phyloP scores from a whole-genome alignment of 202 grass and related monocot species.

The Cymbopogon flexuosus region DNA sequence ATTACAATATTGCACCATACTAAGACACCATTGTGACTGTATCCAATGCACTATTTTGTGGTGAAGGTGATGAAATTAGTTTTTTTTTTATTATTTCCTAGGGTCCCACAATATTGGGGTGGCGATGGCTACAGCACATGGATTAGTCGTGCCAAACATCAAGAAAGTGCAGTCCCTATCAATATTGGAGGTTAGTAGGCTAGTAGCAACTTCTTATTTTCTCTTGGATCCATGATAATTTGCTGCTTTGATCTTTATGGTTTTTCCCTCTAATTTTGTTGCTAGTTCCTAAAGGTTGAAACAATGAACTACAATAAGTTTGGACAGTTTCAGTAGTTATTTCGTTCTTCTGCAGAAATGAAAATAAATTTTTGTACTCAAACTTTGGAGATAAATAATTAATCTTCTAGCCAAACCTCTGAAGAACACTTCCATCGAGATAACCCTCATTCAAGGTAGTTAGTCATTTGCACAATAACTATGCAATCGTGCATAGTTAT shows the following conservation, averaged over 20 bases:
- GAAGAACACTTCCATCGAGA: neutral
- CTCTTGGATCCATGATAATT: constrained; percentile 11
- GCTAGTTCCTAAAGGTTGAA: neutral
- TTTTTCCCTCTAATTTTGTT: constrained; percentile 1
- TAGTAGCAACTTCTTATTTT: constrained; percentile 5
- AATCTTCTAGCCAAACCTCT: neutral
- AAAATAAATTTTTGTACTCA: neutral
- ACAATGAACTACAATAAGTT: neutral
- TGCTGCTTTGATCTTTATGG: neutral
- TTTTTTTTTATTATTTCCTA: constrained; percentile 30
- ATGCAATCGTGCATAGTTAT: neutral
- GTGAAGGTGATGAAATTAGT: constrained; percentile 14
- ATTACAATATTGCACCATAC: neutral
- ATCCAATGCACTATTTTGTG: neutral
- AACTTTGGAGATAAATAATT: neutral
- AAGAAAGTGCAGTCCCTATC: constrained; percentile 91
- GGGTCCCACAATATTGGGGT: constrained; percentile 88
- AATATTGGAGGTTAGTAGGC: constrained; percentile 88
- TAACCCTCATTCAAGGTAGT: neutral
- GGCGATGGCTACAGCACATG: constrained; percentile 82
- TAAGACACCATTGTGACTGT: neutral
- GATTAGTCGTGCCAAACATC: constrained; percentile 86
- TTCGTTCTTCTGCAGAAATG: neutral
- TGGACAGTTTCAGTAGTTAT: neutral
- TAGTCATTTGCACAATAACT: neutral